Base-by-base conservation (phyloP, 495 filamentous ascomycete species). In the Letharia lupina region DNA sequence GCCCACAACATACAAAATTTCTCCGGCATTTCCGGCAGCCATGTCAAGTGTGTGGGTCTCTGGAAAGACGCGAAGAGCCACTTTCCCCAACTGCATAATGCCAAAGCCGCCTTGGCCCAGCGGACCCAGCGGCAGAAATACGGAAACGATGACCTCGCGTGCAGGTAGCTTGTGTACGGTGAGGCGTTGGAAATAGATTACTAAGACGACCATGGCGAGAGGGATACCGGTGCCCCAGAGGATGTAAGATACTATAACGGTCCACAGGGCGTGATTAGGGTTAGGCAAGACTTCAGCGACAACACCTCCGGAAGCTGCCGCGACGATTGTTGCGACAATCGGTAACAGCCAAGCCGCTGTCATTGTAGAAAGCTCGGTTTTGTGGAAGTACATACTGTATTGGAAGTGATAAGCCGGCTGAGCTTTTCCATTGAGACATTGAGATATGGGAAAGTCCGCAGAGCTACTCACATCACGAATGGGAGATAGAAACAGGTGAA, bases 101-200 rank as follows among this genome's bases (percentile, higher is more conserved):
- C 74, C 82, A 56, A 79, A 88, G 40, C 83, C 83, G 41, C 83
- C 84, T 68, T 83, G 81, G 0, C 84, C 84, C 0, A 88, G 67
- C 1, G 84, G 85, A 0, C 86, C 86, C 0, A 88, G 67, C 1
- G 86, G 86, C 10, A 89, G 76, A 68, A 88, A 87, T 0, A 83
- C 78, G 23, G 79, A 82, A 20, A 86, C 85, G 58, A 88, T 86
- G 54, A 84, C 77, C 56, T 84, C 85, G 15, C 79, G 78, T 0
- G 82, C 78, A 0, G 83, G 86, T 18, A 86, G 72, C 59, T 82
- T 82, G 70, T 86, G 76, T 8, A 85, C 70, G 10, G 80, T 80
- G 10, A 89, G 73, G 9, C 86, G 81, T 45, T 82, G 81, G 62
- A 87, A 84, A 67, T 89, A 88, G 31, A 87, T 82, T 15, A 79